Base-by-base conservation (phyloP, 2,329 filamentous ascomycete genomes). In the Lachnellula arida region DNA sequence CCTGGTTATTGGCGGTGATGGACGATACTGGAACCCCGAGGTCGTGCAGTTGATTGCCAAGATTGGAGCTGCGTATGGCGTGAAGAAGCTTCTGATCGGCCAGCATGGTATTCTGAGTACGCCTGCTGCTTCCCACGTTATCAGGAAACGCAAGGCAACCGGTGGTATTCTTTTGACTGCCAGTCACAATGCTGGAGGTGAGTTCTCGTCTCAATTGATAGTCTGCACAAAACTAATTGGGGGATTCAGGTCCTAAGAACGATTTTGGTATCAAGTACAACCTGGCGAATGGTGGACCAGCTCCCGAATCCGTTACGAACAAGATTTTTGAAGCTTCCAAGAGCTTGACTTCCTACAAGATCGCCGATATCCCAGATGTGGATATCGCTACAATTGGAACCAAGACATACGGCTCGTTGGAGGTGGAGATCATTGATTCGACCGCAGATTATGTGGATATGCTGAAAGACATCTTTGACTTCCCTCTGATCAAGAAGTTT, bases 221-320 rank as follows among this genome's bases (percentile, higher is more conserved):
- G 44, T 8, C 56, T 55, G 19, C 15, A 46, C 39, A 49, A 7
- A 14, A 14, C 50, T 53, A 52, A 56, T 25, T 55, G 22, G 59
- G 47, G 39, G 43, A 49, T 47, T 11, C 66, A 96, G 91, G 92
- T 51, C 94, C 94, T 60, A 88, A 84, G 66, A 88, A 94, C 72
- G 94, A 99, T 76, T 99, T 99, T 68, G 94, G 94, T 67, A 99
- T 99, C 86, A 99, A 99, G 80, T 99, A 99, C 84, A 99, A 99
- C 81, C 81, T 99, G 57, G 81, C 91, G 73, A 97, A 99, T 71
- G 94, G 94, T 67, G 94, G 92, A 55, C 94, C 94, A 44, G 94
- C 94, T 55, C 94, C 94, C 57, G 94, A 99, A 75, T 87, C 89
- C 53, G 90, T 99, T 64, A 99, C 94, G 65, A 95, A 99, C 85